Base-by-base conservation (phyloP, 2,329 filamentous ascomycete genomes). In the Aspergillus ochraceoroseus region DNA sequence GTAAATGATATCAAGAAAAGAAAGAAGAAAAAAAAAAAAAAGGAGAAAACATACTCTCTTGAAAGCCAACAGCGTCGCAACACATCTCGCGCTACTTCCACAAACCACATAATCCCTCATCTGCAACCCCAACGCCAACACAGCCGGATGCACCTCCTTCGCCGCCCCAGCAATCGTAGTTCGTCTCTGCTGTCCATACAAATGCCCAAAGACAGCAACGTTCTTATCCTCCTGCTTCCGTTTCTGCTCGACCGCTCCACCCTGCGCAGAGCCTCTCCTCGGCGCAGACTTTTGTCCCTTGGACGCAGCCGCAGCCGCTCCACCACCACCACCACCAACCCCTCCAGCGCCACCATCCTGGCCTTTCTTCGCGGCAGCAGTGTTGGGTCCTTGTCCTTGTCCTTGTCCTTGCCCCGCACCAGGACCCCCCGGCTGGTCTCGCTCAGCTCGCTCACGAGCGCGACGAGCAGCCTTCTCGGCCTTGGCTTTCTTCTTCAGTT, bases 391-490 rank as follows among this genome's bases (percentile, higher is more conserved):
- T 49, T 49, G 36, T 46, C 41, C 49, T n/a, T n/a, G n/a, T n/a
- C n/a, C n/a, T n/a, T n/a, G n/a, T n/a, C n/a, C n/a, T n/a, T n/a
- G n/a, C 40, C 63, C 52, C 38, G 64, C 52, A 49, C 65, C 58
- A 7, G 67, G 67, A 7, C 37, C 13, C 63, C 62, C 66, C 1
- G 70, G 66, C 19, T 60, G 60, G 47, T 76, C 75, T 3, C 59
- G 54, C 19, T 73, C 70, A 19, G 71, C 70, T 61, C 83, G 87
- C 56, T 75, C 79, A 58, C 81, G 81, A 33, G 85, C 87, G 69
- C 90, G 77, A 46, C 87, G 76, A 32, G 88, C 88, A 37, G 85
- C 84, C 70, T 95, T 96, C 63, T 95, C 90, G 20, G 87, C 89
- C 64, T 95, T 90, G 47, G 84, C 83, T 62, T 80, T 82, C 57